These are phyloP conservation scores for Coprinopsis sp. DNA, from an alignment of 768 basidiomycete species.

Conservation along the genomic window DNA sequence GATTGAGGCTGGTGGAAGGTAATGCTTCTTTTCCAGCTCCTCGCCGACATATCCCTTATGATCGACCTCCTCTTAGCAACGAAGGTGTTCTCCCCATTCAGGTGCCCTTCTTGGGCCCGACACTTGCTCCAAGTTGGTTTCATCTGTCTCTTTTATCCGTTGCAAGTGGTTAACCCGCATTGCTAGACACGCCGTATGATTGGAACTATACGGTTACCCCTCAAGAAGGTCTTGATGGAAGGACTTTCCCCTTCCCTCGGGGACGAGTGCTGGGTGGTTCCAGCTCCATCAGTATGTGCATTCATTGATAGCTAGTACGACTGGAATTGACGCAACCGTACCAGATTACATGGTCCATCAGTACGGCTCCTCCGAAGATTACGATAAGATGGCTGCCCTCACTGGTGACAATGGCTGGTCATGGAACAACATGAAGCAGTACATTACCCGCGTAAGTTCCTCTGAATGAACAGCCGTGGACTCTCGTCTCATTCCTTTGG, in stretches of 20 bases:
- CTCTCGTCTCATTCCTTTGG: conserved; percentile 34
- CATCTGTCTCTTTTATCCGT: not conserved
- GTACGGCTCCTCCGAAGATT: conserved; percentile 40
- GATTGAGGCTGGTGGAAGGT: conserved; percentile 30
- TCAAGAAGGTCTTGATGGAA: conserved; percentile 20
- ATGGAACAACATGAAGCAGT: conserved; percentile 27
- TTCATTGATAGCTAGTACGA: too few relatives aligned
- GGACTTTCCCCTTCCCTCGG: conserved; percentile 18
- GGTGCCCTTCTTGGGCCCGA: conserved; percentile 9
- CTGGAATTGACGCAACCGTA: not conserved
- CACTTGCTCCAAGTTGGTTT: not conserved
- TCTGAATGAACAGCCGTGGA: not conserved
- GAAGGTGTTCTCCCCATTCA: conserved; percentile 7
- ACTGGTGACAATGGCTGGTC: conserved; percentile 47
- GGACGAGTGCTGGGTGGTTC: conserved; percentile 25
- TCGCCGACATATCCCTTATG: not conserved
- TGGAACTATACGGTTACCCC: conserved; percentile 27
- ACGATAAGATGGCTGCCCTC: conserved; percentile 45
- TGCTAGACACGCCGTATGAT: conserved; percentile 16
- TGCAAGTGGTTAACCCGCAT: conserved; percentile 11
- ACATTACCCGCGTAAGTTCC: conserved; percentile 23
- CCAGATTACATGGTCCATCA: conserved; percentile 27
- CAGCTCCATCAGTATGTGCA: conserved; percentile 23
- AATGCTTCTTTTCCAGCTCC: not conserved
- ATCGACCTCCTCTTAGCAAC: not conserved